Base-by-base conservation (phyloP, 306 rosid species). In the Oxytropis ochrocephala region DNA sequence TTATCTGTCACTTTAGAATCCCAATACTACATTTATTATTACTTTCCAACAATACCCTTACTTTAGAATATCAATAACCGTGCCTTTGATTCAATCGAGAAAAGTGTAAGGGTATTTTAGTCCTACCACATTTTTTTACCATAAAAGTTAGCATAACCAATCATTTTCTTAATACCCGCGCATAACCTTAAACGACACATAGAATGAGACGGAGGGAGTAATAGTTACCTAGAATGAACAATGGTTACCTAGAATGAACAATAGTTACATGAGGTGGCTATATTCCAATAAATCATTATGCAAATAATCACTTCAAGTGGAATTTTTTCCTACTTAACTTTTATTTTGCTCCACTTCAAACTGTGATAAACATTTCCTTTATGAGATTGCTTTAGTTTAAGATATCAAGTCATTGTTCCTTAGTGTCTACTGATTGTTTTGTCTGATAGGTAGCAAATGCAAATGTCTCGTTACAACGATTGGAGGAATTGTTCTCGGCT, bases 371-470 rank as follows among this genome's bases (percentile, higher is more conserved):
- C 16, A 9, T 69, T 52, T 51, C 24, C 48, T 35, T 18, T 33
- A 67, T 67, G 49, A 11, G 12, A 64, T 50, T 73, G 18, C 47
- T 73, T 57, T 51, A 24, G 59, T 7, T 53, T 18, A 56, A 35
- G 24, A 46, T 70, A 59, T 64, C 32, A 71, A 47, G 18, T 43
- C 14, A 46, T 56, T 2, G n/a, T n/a, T 64, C 18, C 41, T 47
- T 70, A 44, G 41, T 69, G 42, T 60, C 16, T 11, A 18, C 17
- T 39, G 16, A 49, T 60, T 27, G 44, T 82, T 29, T 81, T 13
- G 19, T 77, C 38, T 64, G 27, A 71, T 84, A 92, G 96, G 85
- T 86, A 66, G 96, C 88, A 59, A 92, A 83, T 84, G 96, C 96
- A 56, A 80, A 87, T 41, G 86, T 89, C 62, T 92, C 98, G 6